Base-by-base conservation (phyloP, 768 basidiomycete species). In the Tricholoma sp. region DNA sequence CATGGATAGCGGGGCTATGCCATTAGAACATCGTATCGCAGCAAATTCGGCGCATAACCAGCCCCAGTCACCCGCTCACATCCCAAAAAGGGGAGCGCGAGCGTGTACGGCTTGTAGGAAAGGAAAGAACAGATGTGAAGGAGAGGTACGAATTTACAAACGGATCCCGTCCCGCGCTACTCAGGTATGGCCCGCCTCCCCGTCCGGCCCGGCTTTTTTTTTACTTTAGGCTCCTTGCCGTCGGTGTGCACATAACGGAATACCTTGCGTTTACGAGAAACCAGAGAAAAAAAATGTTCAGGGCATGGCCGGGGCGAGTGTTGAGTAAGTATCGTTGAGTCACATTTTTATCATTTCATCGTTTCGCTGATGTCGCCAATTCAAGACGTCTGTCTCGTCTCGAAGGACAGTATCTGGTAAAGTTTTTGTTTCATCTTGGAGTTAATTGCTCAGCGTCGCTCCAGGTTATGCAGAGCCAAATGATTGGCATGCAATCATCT, bases 401-500 rank as follows among this genome's bases (percentile, higher is more conserved):
- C 60, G 91, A 93, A 70, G 88, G 88, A 62, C 90, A 93, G 70
- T 93, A 91, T 68, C 66, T 94, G 69, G 89, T 91, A 76, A 57
- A 74, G 10, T 6, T 14, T 56, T 50, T 21, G 50, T 58, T 59
- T 59, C 57, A 52, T 21, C 22, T 51, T 51, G 18, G 45, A 29
- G 27, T 34, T 16, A 18, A 21, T 57, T 59, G 35, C 41, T 49
- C 49, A 50, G 57, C 37, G 14, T 29, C 27, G 21, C 22, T 54
- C 24, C 60, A 91, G 90, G 87, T 91, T 63, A 89, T 94, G 83
- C 90, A 94, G 70, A 91, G 89, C 72, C 91, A 93, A 69, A 92
- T 94, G 89, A 93, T 94, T 64, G 91, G 91, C 64, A 90, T 94
- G 87, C 92, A 94, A 72, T 88, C 90, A 5, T 88, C 91, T 22